Conservation (phyloP, 2,329 filamentous ascomycete genomes). For the Gnomoniopsis sp. region DNA sequence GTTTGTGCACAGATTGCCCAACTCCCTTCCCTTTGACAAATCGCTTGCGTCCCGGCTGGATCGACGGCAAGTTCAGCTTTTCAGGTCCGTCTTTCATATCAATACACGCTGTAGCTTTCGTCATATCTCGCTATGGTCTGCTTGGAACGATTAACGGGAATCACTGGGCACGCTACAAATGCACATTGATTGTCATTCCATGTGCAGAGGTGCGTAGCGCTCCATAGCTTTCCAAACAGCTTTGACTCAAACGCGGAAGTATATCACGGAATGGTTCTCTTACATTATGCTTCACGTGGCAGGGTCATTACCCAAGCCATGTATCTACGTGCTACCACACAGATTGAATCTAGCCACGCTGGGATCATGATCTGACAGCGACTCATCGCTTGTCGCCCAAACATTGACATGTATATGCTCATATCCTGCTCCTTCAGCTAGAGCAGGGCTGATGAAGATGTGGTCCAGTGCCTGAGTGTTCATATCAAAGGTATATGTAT, state of each 20-base stretch:
- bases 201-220: no score
- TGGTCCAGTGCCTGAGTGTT: conserved; percentile 70
- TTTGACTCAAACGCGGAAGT: no score
- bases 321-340: conserved; percentile 36
- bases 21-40: no score
- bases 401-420: conserved; percentile 72
- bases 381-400: conserved; percentile 55
- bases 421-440: conserved; percentile 44
- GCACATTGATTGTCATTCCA: no score
- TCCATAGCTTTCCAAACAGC: no score
- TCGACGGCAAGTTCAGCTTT: no score
- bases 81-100: no score
- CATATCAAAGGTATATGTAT: conserved; percentile 68
- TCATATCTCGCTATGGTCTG: no score
- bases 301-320: not conserved
- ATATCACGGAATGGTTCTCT: not conserved
- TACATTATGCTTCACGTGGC: not conserved
- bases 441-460: conserved; percentile 58
- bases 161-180: no score
- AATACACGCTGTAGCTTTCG: no score
- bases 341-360: conserved; percentile 61
- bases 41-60: not conserved
- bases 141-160: no score
- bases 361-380: conserved; percentile 68
- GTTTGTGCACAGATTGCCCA: no score